These are phyloP conservation scores for Boletus rubescentipes DNA, from an alignment of 768 basidiomycete species.

Conservation along the genomic window DNA sequence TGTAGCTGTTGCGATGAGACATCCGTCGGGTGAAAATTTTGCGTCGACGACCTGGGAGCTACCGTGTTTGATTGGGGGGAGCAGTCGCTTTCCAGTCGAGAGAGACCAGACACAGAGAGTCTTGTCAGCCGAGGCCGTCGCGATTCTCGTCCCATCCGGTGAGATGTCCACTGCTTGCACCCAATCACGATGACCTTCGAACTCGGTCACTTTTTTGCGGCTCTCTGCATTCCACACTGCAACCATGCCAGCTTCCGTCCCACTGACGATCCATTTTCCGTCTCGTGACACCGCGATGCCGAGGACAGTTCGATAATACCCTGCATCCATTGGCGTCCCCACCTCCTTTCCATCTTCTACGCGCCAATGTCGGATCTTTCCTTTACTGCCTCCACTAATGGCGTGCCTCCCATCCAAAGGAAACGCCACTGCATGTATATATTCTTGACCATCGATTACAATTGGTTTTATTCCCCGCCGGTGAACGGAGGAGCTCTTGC, in stretches of 20 bases:
- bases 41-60: not conserved
- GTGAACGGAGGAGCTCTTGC: not conserved
- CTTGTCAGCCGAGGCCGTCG: not conserved
- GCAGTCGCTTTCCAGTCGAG: not conserved
- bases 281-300: not conserved
- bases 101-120: not conserved
- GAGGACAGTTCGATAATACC: not conserved
- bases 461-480: not conserved
- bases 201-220: not conserved
- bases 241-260: not conserved
- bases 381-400: not conserved
- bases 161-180: conserved; percentile 1
- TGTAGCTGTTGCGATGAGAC: not conserved
- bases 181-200: not conserved
- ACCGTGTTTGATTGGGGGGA: not conserved
- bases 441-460: not conserved
- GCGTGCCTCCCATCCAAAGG: not conserved
- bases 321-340: not conserved
- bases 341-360: too few relatives aligned
- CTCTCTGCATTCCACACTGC: not conserved
- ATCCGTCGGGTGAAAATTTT: not conserved
- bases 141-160: not conserved
- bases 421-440: not conserved
- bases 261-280: not conserved
- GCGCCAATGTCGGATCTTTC: not conserved